Evolutionary conservation across 352 stramenopile species (phyloP).

Genomic region (Phytophthora sojae): DNA sequence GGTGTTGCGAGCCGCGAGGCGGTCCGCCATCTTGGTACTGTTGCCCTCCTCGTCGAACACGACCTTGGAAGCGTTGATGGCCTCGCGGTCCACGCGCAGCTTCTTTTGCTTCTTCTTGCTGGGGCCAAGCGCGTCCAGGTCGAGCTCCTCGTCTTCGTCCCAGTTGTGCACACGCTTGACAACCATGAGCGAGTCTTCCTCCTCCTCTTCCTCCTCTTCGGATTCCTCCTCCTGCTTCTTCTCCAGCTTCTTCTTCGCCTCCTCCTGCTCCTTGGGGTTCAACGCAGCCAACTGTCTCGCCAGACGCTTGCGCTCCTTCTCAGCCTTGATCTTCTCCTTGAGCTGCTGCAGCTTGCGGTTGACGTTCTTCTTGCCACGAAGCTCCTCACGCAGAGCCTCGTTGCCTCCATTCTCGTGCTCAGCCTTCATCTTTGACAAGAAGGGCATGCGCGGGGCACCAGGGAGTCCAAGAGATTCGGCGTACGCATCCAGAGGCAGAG

Average conservation of each 20-base stretch:
- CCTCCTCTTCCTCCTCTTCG: conserved; percentile 71
- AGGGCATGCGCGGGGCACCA: conserved; percentile 93
- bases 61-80: conserved; percentile 82
- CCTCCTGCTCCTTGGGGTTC: conserved; percentile 41
- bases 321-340: conserved; percentile 98
- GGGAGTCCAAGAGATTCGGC: conserved; percentile 95
- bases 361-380: conserved; percentile 96
- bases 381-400: conserved; percentile 86
- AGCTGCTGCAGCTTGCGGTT: conserved; percentile 97
- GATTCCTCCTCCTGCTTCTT: conserved; percentile 43
- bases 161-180: conserved; percentile 93
- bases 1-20: conserved; percentile 56
- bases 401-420: conserved; percentile 60
- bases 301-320: conserved; percentile 95
- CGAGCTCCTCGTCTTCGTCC: conserved; percentile 64
- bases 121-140: conserved; percentile 60
- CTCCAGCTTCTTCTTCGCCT: conserved; percentile 39
- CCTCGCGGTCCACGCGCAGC: conserved; percentile 77
- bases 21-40: conserved; percentile 65
- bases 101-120: conserved; percentile 91
- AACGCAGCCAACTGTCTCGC: conserved; percentile 72
- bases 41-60: conserved; percentile 97
- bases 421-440: conserved; percentile 88
- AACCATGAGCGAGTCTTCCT: conserved; percentile 93
- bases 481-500: conserved; percentile 94